Conservation (phyloP, 1,139 yeast species). For the Geotrichum fermentans region DNA sequence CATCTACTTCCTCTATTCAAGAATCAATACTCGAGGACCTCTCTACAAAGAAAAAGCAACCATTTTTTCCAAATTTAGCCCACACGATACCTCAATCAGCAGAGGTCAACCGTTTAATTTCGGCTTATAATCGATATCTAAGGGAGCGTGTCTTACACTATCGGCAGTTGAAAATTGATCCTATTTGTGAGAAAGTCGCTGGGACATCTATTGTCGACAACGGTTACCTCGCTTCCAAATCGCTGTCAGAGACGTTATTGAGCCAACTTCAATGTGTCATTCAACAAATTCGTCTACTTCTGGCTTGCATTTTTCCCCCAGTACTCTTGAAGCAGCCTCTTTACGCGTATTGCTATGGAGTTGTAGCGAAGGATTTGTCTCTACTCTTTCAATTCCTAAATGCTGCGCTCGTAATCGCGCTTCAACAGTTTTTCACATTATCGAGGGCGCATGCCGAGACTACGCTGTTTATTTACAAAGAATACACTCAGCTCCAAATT, state of each 20-base stretch:
- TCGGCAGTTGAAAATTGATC: conserved; percentile 24
- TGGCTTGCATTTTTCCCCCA: conserved; percentile 28
- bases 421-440: conserved; percentile 27
- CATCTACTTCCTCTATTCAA: neutral
- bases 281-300: conserved; percentile 26
- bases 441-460: conserved; percentile 29
- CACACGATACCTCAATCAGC: conserved; percentile 19
- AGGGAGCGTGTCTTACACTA: conserved; percentile 27
- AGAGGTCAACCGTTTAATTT: conserved; percentile 21
- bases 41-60: conserved; percentile 1
- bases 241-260: conserved; percentile 23
- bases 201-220: conserved; percentile 24
- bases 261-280: conserved; percentile 27
- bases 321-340: conserved; percentile 23
- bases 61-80: conserved; percentile 22
- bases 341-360: conserved; percentile 24
- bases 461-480: conserved; percentile 30
- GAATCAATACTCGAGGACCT: neutral
- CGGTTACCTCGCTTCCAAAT: conserved; percentile 15
- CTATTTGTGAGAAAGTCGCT: conserved; percentile 26
- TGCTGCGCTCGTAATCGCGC: conserved; percentile 25
- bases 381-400: conserved; percentile 27
- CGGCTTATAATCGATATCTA: conserved; percentile 29
- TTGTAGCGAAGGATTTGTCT: conserved; percentile 28
- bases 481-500: conserved; percentile 30